Base-by-base conservation (phyloP, 2,329 filamentous ascomycete genomes). In the Fusarium proliferatum region DNA sequence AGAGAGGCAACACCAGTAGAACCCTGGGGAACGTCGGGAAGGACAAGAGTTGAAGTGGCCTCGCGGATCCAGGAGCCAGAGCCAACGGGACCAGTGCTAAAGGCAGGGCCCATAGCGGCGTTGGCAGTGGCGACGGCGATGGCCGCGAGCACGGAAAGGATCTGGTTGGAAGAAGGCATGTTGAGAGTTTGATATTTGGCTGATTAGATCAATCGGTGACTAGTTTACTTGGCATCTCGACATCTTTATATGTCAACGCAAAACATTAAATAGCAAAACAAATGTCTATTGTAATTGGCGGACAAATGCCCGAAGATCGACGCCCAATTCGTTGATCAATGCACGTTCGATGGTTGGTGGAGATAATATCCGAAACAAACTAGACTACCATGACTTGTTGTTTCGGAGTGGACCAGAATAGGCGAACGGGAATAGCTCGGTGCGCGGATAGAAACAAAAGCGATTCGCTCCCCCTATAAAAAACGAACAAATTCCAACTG, bases 31-130 rank as follows among this genome's bases (percentile, higher is more conserved):
- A 76, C 72, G 1, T 80, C 75, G 8, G 85, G 85, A 8, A 86
- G 79, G 21, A 84, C 75, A 21, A 86, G 79, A 10, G 84, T 86
- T 4, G 85, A 83, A 21, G 79, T 84, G 7, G 85, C 79, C 67
- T 85, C 83, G 33, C 82, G 80, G 73, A 86, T 86, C 75, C 80
- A 86, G 2, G 82, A 81, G 74, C 80, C 71, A 42, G 72, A 68
- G 9, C 82, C 74, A 33, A 83, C 82, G 9, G 85, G 84, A 0
- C 85, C 85, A 12, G 84, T 85, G 72, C 83, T 84, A 63, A 86
- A 85, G 49, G 81, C 75, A 61, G 82, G 76, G 61, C 83, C 81
- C 73, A 82, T 78, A 23, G 79, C 81, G 11, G 80, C 75, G 26
- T 77, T 67, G 55, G 63, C 70, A 0, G 74, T 63, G 39, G 64